Percentiles rank a stretch among this genome's conserved stretches.
Conservation (phyloP, 768 basidiomycete species). For the Hericium rajendrae region DNA sequence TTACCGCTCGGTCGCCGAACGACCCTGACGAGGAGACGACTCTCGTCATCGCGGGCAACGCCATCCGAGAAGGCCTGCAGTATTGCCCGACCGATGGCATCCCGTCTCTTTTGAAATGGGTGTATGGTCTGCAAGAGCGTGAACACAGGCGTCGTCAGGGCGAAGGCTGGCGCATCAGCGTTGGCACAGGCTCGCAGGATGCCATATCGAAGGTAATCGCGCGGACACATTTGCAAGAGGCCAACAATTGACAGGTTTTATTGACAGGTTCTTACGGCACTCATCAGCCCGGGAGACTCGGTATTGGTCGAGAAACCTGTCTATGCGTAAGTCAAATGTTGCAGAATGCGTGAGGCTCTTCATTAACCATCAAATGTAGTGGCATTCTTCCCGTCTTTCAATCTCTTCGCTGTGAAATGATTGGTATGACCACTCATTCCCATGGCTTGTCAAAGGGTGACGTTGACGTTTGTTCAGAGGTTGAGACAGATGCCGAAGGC, state of each 20-base stretch:
- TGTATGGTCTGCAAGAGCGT: slow-evolving; percentile 58
- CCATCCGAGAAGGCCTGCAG: slow-evolving; percentile 64
- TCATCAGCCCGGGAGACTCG: slow-evolving; percentile 73
- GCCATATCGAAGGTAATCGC: slow-evolving; percentile 68
- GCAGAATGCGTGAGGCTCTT: slow-evolving; percentile 6
- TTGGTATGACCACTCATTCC: slow-evolving; percentile 34
- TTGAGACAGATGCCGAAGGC: slow-evolving; percentile 68
- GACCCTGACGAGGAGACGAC: slow-evolving; percentile 35
- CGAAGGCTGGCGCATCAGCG: slow-evolving; percentile 61
- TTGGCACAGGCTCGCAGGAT: slow-evolving; percentile 86
- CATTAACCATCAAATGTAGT: slow-evolving; percentile 23
- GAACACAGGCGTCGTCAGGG: slow-evolving; percentile 53
- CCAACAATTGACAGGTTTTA: no score
- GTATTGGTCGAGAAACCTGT: slow-evolving; percentile 77
- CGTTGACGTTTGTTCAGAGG: slow-evolving; percentile 36
- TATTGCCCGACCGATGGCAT: slow-evolving; percentile 71
- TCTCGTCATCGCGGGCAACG: slow-evolving; percentile 45
- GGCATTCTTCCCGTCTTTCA: slow-evolving; percentile 60
- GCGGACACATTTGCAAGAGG: neutral
- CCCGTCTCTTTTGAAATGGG: slow-evolving; percentile 57
- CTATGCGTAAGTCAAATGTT: slow-evolving; percentile 44
- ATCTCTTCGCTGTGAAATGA: slow-evolving; percentile 43
- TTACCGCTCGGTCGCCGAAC: slow-evolving; percentile 42
- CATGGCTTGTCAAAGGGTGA: neutral
- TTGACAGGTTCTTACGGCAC: slow-evolving; percentile 52